Conservation (phyloP, 1,284 basidiomycete genomes). For the Phenoliferia sp. region DNA sequence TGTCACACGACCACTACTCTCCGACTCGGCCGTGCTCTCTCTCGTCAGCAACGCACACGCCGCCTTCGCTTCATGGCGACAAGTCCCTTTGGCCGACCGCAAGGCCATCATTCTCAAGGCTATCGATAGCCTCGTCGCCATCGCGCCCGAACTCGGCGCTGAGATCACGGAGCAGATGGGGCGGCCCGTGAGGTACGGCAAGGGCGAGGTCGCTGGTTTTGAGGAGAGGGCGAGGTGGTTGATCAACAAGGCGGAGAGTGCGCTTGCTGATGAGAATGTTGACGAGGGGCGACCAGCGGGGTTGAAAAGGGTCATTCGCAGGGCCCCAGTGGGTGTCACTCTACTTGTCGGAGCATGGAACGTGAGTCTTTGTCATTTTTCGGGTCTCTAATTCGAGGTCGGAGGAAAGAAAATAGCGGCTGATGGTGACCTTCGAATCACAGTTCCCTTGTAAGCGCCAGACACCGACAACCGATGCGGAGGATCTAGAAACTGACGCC, state of each 20-base stretch:
- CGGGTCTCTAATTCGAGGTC: too few species aligned
- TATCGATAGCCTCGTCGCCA: slow-evolving; percentile 68
- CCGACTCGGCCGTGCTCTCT: slow-evolving; percentile 53
- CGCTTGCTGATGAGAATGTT: slow-evolving; percentile 70
- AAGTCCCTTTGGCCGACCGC: slow-evolving; percentile 62
- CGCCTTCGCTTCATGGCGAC: slow-evolving; percentile 70
- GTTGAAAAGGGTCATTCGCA: slow-evolving; percentile 66
- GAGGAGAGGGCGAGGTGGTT: slow-evolving; percentile 77
- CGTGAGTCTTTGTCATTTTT: slow-evolving; percentile 48
- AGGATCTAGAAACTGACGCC: background rate
- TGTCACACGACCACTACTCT: slow-evolving; percentile 44
- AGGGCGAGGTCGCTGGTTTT: slow-evolving; percentile 75
- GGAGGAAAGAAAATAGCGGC: too few species aligned
- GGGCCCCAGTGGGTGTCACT: slow-evolving; percentile 80
- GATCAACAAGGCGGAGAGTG: slow-evolving; percentile 71
- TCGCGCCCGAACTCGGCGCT: slow-evolving; percentile 62
- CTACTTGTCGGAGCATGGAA: slow-evolving; percentile 86
- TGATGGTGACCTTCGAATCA: background rate
- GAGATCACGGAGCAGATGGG: slow-evolving; percentile 79
- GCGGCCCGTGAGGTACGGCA: slow-evolving; percentile 38
- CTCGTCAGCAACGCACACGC: slow-evolving; percentile 55
- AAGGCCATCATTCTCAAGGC: slow-evolving; percentile 70
- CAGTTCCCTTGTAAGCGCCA: background rate
- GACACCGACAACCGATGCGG: background rate
- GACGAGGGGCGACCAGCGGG: slow-evolving; percentile 24